Evolutionary conservation across 768 basidiomycete genomes (phyloP).

Genomic region (Lactifluus rugatus): DNA sequence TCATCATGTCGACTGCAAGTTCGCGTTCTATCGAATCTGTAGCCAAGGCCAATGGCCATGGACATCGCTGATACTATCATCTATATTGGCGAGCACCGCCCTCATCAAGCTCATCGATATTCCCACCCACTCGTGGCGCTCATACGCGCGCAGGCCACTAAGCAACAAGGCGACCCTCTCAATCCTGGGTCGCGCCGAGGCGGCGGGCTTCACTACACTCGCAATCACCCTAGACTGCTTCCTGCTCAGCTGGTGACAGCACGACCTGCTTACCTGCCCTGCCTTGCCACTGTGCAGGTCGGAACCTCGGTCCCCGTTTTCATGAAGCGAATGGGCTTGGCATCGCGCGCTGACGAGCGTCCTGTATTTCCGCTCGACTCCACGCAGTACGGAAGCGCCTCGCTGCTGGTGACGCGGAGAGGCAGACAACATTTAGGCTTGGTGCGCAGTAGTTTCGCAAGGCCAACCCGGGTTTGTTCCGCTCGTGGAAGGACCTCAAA

Average conservation of each 20-base stretch:
- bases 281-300: slow-evolving; percentile 53
- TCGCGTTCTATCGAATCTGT: slow-evolving; percentile 66
- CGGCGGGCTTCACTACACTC: slow-evolving; percentile 54
- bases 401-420: too few relatives aligned
- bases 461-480: slow-evolving; percentile 50
- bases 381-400: too few relatives aligned
- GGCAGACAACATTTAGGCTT: too few relatives aligned
- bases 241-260: slow-evolving; percentile 67
- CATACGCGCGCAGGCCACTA: too few relatives aligned
- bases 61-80: slow-evolving; percentile 71
- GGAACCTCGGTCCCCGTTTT: slow-evolving; percentile 70
- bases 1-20: slow-evolving; percentile 68
- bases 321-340: slow-evolving; percentile 46
- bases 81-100: slow-evolving; percentile 61
- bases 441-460: slow-evolving; percentile 57
- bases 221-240: too few relatives aligned
- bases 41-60: slow-evolving; percentile 56
- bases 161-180: too few relatives aligned
- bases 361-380: slow-evolving; percentile 55
- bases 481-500: too few relatives aligned
- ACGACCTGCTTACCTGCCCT: slow-evolving; percentile 68
- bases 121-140: too few relatives aligned
- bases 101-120: too few relatives aligned
- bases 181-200: too few relatives aligned
- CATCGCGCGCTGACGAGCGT: slow-evolving; percentile 34